Evolutionary conservation across 129 eudicot species (phyloP), one percentile per base, ranked within the genome.

Genomic region (Calendula officinalis): DNA sequence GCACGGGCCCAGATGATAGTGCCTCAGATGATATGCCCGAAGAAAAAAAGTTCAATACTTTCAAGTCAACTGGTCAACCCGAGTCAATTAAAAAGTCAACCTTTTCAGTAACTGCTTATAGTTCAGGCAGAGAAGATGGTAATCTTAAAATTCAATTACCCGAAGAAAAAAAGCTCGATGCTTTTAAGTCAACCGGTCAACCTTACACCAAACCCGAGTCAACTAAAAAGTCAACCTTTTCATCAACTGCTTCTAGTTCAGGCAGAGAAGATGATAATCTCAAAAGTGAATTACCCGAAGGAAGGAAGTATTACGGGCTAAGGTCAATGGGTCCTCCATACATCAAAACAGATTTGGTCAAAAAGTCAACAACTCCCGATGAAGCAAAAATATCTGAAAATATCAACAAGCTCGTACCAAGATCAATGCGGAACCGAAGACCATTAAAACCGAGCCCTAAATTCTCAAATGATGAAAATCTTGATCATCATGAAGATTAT

Each of bases 251-350:
- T 65, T 65, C 76, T 6, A 10, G 58, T 58, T 59, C 55, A 46
- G 66, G 48, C 14, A 40, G 57, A 38, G 34, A 69, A 47, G 67
- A 70, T 27, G 37, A 6, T 47, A 22, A n/a, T 57, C 53, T 52
- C 46, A 64, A 64, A 38, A 59, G 66, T 60, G 79, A 72, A 55
- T 64, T 72, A 35, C 65, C 52, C 0, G 64, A 54, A 22, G 70
- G 71, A 13, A 62, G 67, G 38, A 72, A 66, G 76, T 69, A 43
- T 40, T 66, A 42, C n/a, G 64, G 75, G 46, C 77, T 76, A 59
- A 66, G 74, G 30, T 75, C 66, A 48, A 71, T 84, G 55, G 84
- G 76, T 41, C 91, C 95, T 66, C 95, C 95, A 64, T 84, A 87
- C 60, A 74, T 71, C 53, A 84, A 77, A 74, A 45, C 78, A 40